Evolutionary conservation across 2,329 filamentous ascomycete genomes (phyloP), one percentile per base, ranked within the genome.

Genomic region (Emmonsiellopsis sp.): DNA sequence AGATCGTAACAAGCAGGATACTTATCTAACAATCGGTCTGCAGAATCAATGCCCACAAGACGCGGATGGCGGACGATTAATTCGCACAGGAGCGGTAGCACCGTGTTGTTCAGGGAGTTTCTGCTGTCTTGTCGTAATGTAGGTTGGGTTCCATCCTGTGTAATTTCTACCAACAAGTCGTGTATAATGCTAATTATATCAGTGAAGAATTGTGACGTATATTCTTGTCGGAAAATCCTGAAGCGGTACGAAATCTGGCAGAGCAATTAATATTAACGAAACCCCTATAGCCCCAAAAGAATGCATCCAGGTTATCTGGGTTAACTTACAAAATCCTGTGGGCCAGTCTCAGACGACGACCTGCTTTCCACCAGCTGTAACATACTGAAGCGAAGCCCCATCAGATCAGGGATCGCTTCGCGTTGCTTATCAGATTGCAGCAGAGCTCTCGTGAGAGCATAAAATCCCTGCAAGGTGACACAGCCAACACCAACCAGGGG

Each of bases 401-500:
- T 55, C 35, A 60, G 54, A 56, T 67, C 63, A 7, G 63, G 60
- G 38, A 70, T 62, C 26, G 53, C 51, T 35, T 56, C 43, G 42
- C 52, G 47, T 44, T 58, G 40, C 37, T 62, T 54, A 10, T 62
- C 62, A 42, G 62, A 59, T 16, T 59, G 55, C 20, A 67, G 50
- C 7, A 73, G 55, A 48, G 62, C 66, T 49, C 63, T 67, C 20
- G 68, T 62, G 20, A 73, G 52, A 43, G 64, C 58, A 54, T 74
- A 59, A 42, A 76, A 69, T 11, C 67, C 66, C 35, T 66, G 63
- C 38, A 76, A 67, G 4, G 70, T 72, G 15, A 76, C 64, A 53
- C 73, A 73, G n/a, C 73, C 70, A 37, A 73, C 70, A 10, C 72
- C 71, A 40, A 76, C 67, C 3, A 77, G 65, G 20, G 70, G 65